Evolutionary conservation across 1,284 basidiomycete genomes (phyloP), one percentile per base, ranked within the genome.

Genomic region (Apiotrichum sp.): DNA sequence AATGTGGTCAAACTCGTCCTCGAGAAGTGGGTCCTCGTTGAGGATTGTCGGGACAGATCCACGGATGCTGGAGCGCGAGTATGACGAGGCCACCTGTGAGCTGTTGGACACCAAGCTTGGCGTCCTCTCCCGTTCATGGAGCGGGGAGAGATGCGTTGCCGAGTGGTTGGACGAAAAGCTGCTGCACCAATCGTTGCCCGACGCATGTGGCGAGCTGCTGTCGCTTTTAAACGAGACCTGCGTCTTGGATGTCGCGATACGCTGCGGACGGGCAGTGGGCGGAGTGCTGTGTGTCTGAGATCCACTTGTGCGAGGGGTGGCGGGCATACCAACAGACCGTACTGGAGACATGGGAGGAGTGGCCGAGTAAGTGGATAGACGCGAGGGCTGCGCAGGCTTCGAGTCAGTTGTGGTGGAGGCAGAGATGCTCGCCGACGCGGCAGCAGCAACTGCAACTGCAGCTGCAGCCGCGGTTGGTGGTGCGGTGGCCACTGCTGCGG

Each of bases 51-150:
- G 56, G 6, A 66, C 56, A 0, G 69, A 2, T 6, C 40, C 56
- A 14, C 45, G 54, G 32, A 65, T 66, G 57, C 68, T 71, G 4
- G 68, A 69, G 1, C 67, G 65, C 29, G 67, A 68, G 55, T 70
- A 71, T 0, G 61, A 64, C 8, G 71, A 70, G 6, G 67, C 68
- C 2, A 67, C 62, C 13, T 67, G 55, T 2, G 72, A 71, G 7
- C 61, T 63, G 1, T 62, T 63, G 35, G 65, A 68, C 42, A 72
- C 63, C n/a, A 75, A 52, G 53, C 69, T 72, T 1, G 73, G 73
- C 1, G 72, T 73, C 13, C 70, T 58, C 46, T 72, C 73, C 14
- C 68, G 57, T 8, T 63, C 63, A 47, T 70, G 70, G 7, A 62
- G 44, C 4, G 59, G 56, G 4, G 59, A 35, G 10, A 61, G 52